Percentiles rank a stretch among this genome's conserved stretches.
phyloP scores from a whole-genome alignment of 495 filamentous ascomycete species.

The Penicillium dipodomyicola region DNA sequence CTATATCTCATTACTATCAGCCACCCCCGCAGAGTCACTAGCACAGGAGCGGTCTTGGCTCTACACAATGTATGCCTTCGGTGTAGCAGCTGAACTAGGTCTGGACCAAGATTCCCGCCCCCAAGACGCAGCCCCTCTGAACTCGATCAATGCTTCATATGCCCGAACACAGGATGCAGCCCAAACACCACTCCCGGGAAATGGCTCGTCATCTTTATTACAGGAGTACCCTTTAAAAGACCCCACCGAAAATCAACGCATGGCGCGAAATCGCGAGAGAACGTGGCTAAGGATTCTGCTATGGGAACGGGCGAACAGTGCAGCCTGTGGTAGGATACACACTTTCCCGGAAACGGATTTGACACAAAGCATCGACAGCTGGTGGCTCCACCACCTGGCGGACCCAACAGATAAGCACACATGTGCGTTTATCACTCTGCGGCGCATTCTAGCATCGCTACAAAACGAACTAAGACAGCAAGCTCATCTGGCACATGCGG shows the following conservation, averaged over 20 bases:
- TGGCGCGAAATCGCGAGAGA: slow-evolving; percentile 25
- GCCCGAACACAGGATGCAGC: not conserved
- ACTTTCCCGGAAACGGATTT: slow-evolving; percentile 28
- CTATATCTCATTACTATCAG: slow-evolving; percentile 30
- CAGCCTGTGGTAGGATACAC: slow-evolving; percentile 24
- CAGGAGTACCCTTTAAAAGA: not conserved
- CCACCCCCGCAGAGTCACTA: slow-evolving; percentile 25
- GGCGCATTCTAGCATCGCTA: slow-evolving; percentile 17
- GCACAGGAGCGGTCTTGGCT: slow-evolving; percentile 29
- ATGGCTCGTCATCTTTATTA: not conserved
- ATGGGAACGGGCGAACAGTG: slow-evolving; percentile 33
- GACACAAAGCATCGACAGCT: slow-evolving; percentile 21
- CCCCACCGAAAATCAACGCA: slow-evolving; percentile 3
- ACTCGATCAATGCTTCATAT: not conserved
- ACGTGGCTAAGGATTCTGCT: slow-evolving; percentile 31
- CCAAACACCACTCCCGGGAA: not conserved
- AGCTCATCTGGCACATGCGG: not conserved
- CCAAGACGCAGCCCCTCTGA: not conserved
- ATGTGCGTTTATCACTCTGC: slow-evolving; percentile 26
- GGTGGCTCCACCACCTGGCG: slow-evolving; percentile 29
- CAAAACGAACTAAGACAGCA: slow-evolving; percentile 16
- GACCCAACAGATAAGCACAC: slow-evolving; percentile 30
- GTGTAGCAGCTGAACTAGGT: slow-evolving; percentile 26
- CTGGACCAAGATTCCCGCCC: slow-evolving; percentile 18
- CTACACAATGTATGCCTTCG: slow-evolving; percentile 31